Percentiles rank a stretch among this genome's conserved stretches.
Evolutionary conservation across 345 rosid species (phyloP).

Genomic region (Gossypium ekmanianum): DNA sequence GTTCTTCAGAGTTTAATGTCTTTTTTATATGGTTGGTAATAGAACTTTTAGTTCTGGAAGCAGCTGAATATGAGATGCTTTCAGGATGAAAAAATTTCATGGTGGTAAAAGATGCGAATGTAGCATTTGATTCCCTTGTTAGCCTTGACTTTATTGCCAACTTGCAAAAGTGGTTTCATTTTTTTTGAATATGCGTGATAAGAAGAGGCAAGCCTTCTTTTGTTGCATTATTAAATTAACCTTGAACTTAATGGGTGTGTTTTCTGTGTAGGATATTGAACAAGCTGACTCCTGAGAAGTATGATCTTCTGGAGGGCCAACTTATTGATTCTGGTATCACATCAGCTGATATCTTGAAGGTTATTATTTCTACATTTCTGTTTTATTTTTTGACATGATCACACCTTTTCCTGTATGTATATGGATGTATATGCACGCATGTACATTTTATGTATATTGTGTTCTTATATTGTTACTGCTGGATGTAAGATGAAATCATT

Average conservation of each 20-base stretch:
- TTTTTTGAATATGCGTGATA: neutral
- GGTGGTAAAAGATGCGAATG: neutral
- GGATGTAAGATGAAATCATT: neutral
- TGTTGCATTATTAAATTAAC: neutral
- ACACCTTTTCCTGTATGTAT: neutral
- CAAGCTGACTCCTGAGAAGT: conserved; percentile 93
- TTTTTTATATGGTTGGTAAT: neutral
- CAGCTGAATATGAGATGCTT: neutral
- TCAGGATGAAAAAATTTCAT: neutral
- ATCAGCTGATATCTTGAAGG: conserved; percentile 81
- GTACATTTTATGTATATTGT: neutral
- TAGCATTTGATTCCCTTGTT: neutral
- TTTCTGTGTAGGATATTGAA: conserved; percentile 67
- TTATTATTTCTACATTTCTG: conserved; percentile 16
- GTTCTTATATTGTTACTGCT: neutral
- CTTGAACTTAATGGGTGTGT: neutral
- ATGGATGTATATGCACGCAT: neutral
- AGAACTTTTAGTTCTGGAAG: neutral
- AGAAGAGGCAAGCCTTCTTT: neutral
- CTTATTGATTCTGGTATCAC: conserved; percentile 92
- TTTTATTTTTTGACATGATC: neutral
- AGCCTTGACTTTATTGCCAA: neutral
- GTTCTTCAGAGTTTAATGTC: neutral
- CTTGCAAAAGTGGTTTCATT: neutral
- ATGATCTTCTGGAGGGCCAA: conserved; percentile 89